Evolutionary conservation across 768 basidiomycete genomes (phyloP).

Genomic region (Leccinum boreale): DNA sequence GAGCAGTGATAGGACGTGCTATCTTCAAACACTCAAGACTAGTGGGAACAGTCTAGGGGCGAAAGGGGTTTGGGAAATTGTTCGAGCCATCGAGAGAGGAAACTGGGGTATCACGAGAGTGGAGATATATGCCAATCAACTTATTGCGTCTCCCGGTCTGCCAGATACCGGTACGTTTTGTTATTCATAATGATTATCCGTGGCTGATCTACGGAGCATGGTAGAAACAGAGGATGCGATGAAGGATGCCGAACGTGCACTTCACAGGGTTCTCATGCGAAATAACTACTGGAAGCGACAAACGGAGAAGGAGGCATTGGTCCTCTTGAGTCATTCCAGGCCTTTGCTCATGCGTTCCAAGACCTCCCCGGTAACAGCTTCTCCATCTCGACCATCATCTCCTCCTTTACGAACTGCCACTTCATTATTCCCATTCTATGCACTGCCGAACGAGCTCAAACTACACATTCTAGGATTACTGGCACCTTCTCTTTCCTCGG

Average conservation of each 20-base stretch:
- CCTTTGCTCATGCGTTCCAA: slow-evolving; percentile 39
- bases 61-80: slow-evolving; percentile 43
- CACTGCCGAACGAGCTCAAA: slow-evolving; percentile 57
- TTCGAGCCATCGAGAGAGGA: slow-evolving; percentile 42
- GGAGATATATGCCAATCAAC: slow-evolving; percentile 48
- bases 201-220: slow-evolving; percentile 7
- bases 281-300: slow-evolving; percentile 47
- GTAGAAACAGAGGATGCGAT: slow-evolving; percentile 23
- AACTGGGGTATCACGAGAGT: slow-evolving; percentile 51
- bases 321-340: slow-evolving; percentile 48
- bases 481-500: slow-evolving; percentile 53
- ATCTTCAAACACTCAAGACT: slow-evolving; percentile 46
- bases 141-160: slow-evolving; percentile 10
- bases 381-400: slow-evolving; percentile 13
- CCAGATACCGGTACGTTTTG: slow-evolving; percentile 7
- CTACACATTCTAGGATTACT: slow-evolving; percentile 53
- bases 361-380: slow-evolving; percentile 10
- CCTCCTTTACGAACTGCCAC: slow-evolving; percentile 14
- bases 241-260: slow-evolving; percentile 35
- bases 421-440: slow-evolving; percentile 35
- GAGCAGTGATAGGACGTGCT: slow-evolving; percentile 29
- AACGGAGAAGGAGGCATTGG: slow-evolving; percentile 47
- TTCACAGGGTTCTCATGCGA: slow-evolving; percentile 40
- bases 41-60: slow-evolving; percentile 58
- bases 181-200: slow-evolving; percentile 9